These are phyloP conservation scores for Acacia concinna DNA, from an alignment of 331 rosid species.

Conservation along the genomic window DNA sequence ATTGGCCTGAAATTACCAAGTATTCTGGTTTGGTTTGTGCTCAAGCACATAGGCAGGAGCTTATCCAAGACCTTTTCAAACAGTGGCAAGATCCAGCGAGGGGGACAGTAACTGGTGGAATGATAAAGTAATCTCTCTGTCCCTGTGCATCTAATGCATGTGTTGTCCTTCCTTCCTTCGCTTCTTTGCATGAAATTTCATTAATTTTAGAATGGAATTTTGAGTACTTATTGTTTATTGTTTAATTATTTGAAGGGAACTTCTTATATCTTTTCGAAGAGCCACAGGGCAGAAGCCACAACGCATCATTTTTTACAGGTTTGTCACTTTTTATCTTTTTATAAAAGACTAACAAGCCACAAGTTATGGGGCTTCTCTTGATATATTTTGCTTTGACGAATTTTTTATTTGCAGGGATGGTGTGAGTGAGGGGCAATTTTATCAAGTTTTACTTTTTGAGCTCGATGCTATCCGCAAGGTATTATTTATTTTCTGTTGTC, in stretches of 20 bases:
- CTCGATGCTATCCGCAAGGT: constrained; percentile 97
- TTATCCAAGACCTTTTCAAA: constrained; percentile 88
- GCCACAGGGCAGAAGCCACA: constrained; percentile 98
- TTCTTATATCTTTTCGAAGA: constrained; percentile 88
- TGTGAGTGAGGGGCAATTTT: constrained; percentile 94
- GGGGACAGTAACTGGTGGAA: constrained; percentile 87
- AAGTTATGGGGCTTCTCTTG: not conserved
- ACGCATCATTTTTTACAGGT: constrained; percentile 94
- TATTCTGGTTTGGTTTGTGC: constrained; percentile 97
- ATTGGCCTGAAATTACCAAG: constrained; percentile 95
- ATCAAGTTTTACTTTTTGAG: constrained; percentile 88
- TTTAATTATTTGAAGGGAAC: constrained; percentile 52
- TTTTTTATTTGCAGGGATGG: constrained; percentile 70
- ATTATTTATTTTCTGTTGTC: not conserved
- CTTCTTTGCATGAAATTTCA: not conserved
- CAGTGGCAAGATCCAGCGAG: constrained; percentile 93
- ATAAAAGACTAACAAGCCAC: not conserved
- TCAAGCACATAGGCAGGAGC: constrained; percentile 96
- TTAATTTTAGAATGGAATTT: not conserved
- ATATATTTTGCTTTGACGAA: not conserved
- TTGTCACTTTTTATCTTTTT: not conserved
- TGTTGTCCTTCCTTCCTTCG: not conserved
- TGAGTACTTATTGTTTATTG: not conserved
- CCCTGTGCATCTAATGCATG: not conserved
- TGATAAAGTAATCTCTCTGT: constrained; percentile 66